These are phyloP conservation scores for Aspergillus sp. DNA, from an alignment of 2,329 filamentous ascomycete genomes.

Conservation along the genomic window DNA sequence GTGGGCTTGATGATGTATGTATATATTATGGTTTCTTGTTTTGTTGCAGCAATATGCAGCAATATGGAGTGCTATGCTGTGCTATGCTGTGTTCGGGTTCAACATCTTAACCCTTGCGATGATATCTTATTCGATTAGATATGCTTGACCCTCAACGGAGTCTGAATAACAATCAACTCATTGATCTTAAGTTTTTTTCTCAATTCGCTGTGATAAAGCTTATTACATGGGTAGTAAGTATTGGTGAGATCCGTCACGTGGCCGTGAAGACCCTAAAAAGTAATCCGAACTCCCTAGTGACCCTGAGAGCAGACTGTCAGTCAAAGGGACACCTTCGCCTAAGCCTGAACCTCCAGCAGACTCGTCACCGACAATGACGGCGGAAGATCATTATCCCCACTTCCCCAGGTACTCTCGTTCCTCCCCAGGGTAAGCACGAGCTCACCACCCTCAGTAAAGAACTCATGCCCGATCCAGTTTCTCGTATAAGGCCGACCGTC, in stretches of 20 bases:
- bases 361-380: conserved; percentile 52
- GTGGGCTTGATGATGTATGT: not conserved
- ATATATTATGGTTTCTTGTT: not conserved
- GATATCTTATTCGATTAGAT: not conserved
- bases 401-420: conserved; percentile 70
- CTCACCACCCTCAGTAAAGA: conserved; percentile 68
- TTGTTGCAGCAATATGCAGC: not conserved
- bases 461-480: conserved; percentile 71
- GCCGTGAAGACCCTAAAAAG: conserved; percentile 1
- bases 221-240: not conserved
- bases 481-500: conserved; percentile 63
- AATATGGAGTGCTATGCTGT: too few species aligned
- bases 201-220: not conserved
- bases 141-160: not conserved
- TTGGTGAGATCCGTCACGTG: conserved; percentile 8
- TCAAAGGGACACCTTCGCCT: not conserved
- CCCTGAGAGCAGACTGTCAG: not conserved
- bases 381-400: conserved; percentile 61
- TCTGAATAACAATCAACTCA: not conserved
- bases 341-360: not conserved
- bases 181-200: not conserved
- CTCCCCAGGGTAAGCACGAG: conserved; percentile 66
- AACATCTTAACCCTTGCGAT: not conserved
- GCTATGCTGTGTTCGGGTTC: not conserved
- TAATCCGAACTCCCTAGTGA: not conserved